These are phyloP conservation scores for Moringa oleifera DNA, from an alignment of 345 rosid species.

Conservation along the genomic window DNA sequence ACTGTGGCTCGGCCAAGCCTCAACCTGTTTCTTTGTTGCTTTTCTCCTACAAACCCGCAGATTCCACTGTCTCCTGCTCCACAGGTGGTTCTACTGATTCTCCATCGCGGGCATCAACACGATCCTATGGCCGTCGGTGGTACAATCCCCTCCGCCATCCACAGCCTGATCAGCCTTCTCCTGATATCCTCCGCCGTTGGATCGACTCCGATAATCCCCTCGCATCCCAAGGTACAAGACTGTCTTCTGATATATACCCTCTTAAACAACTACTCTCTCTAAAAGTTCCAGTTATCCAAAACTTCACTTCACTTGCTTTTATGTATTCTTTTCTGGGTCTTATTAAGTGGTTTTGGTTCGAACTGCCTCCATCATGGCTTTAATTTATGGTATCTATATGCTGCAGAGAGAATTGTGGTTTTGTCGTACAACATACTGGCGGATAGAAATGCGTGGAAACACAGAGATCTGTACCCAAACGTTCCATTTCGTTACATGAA, in stretches of 20 bases:
- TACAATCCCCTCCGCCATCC: conserved; percentile 26
- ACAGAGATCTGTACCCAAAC: conserved; percentile 53
- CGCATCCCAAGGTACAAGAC: conserved; percentile 36
- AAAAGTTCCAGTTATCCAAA: no score
- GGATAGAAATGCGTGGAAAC: conserved; percentile 57
- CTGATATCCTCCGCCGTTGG: conserved; percentile 59
- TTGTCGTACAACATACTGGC: conserved; percentile 78
- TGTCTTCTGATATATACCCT: no score
- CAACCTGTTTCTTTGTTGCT: conserved; percentile 7
- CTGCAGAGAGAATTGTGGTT: conserved; percentile 52
- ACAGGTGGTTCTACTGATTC: conserved; percentile 22
- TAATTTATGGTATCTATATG: conserved; percentile 4
- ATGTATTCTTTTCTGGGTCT: no score
- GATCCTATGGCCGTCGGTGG: conserved; percentile 39
- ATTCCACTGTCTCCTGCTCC: conserved; percentile 21
- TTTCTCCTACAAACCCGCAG: conserved; percentile 11
- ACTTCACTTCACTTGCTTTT: no score
- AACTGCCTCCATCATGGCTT: background rate
- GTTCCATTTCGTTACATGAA: conserved; percentile 48
- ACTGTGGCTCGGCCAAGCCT: conserved; percentile 1
- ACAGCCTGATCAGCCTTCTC: conserved; percentile 24
- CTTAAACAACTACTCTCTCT: no score
- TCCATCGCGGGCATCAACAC: conserved; percentile 17
- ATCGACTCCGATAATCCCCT: conserved; percentile 41
- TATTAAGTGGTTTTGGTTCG: background rate